Evolutionary conservation across 2,329 filamentous ascomycete genomes (phyloP).

Genomic region (Didymella sp.): DNA sequence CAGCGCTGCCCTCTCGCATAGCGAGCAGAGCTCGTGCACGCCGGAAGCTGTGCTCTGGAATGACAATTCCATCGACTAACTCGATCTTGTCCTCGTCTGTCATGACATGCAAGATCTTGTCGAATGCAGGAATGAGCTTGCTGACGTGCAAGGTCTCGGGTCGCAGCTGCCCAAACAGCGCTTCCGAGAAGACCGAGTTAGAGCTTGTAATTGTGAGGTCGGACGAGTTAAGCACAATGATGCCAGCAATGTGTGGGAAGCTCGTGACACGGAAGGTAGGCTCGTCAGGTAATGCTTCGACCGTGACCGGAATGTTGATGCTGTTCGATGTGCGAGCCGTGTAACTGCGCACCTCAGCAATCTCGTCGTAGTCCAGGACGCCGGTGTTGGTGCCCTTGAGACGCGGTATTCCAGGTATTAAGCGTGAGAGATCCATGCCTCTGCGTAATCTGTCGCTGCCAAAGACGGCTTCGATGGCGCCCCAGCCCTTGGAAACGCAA

Average conservation of each 20-base stretch:
- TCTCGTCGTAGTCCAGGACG: conserved; percentile 78
- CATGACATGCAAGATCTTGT: conserved; percentile 79
- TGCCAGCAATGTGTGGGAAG: conserved; percentile 96
- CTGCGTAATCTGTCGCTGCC: conserved; percentile 70
- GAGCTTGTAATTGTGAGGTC: conserved; percentile 85
- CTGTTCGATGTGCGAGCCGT: conserved; percentile 80
- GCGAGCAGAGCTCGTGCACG: conserved; percentile 84
- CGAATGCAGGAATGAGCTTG: conserved; percentile 84
- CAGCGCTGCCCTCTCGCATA: conserved; percentile 80
- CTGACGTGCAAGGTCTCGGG: conserved; percentile 82
- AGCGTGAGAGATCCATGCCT: conserved; percentile 76
- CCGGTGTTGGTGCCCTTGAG: conserved; percentile 74
- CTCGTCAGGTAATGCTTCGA: conserved; percentile 74
- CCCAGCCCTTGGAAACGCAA: conserved; percentile 70
- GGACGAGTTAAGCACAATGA: conserved; percentile 86
- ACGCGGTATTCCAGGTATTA: conserved; percentile 83
- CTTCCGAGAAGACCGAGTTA: conserved; percentile 92
- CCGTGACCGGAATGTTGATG: conserved; percentile 82
- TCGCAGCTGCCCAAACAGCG: conserved; percentile 86
- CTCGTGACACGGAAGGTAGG: conserved; percentile 84
- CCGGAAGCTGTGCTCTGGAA: conserved; percentile 94
- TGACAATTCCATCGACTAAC: conserved; percentile 90
- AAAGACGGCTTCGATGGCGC: conserved; percentile 88
- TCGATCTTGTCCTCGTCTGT: conserved; percentile 85
- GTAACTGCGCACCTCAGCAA: conserved; percentile 77